These are phyloP conservation scores for Hypsizygus marmoreus DNA, from an alignment of 768 basidiomycete genomes.

Conservation along the genomic window DNA sequence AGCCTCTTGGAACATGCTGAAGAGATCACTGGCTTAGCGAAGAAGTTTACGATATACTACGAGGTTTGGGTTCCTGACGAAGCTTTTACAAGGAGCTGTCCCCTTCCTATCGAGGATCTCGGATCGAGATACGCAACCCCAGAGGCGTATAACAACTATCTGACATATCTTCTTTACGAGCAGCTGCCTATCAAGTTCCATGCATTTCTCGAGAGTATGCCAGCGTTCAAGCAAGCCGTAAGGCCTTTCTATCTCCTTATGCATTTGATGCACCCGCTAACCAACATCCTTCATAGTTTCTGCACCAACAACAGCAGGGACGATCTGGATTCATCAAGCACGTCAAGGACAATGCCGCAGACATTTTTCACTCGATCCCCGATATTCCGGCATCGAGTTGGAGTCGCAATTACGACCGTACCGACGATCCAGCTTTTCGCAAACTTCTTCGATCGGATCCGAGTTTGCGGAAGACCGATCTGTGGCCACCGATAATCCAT, in stretches of 20 bases:
- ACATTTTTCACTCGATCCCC: neutral
- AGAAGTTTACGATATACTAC: neutral
- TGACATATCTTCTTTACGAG: constrained; percentile 2
- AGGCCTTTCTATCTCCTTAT: constrained; percentile 26
- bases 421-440: constrained; percentile 15
- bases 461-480: too few relatives aligned
- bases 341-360: neutral
- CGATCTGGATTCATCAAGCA: neutral
- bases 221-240: constrained; percentile 32
- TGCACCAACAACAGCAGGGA: neutral
- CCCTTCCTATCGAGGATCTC: neutral
- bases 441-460: constrained; percentile 25
- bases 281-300: neutral
- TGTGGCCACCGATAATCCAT: too few relatives aligned
- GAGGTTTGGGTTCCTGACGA: neutral
- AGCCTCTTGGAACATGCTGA: neutral
- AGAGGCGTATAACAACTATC: neutral
- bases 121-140: neutral
- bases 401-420: neutral
- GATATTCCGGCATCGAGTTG: neutral
- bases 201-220: constrained; percentile 18
- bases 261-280: neutral
- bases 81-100: neutral
- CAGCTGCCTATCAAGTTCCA: neutral
- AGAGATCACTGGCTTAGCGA: neutral